Evolutionary conservation across 805 yeast genomes (phyloP), one percentile per base, ranked within the genome.

Genomic region (Yamadazyma phyllophila): DNA sequence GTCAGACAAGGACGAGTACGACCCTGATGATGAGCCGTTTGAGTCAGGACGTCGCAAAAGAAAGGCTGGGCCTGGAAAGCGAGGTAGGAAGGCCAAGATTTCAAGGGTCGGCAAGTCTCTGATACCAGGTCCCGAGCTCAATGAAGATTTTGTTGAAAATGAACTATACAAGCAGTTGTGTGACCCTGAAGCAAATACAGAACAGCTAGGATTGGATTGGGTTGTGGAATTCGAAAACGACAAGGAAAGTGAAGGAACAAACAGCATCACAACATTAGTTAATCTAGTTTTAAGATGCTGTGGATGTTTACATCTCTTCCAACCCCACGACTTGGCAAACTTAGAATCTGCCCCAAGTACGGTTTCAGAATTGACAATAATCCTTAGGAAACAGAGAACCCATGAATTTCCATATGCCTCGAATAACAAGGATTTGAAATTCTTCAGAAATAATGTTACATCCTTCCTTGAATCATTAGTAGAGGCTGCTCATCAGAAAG

Each of bases 261-360:
- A 47, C n/a, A 82, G 90, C 2, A 63, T 87, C 42, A 77, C 81
- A 36, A 79, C 78, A 31, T 63, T 90, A 41, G 65, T 90, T 36
- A 90, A 91, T 61, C 71, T 89, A 41, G 54, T 88, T 1, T 65
- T 91, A 34, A 71, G 90, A 47, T 70, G 82, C 40, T 81, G 88
- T 59, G 96, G 96, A 0, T 83, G 90, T 41, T 72, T 80, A 15
- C 71, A 81, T 1, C 78, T 77, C 20, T 77, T 88, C 8, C 83
- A 82, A 48, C 78, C 80, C 24, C 96, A 91, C 61, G 97, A 90
- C 60, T 82, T 88, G 41, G 71, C 69, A 17, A 83, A 82, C 55
- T 69, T 77, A 43, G 90, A 85, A 35, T 78, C 87, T 7, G 86
- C 94, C 0, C 69, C 77, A 12, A 85, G 83, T 30, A 87, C 96